Evolutionary conservation across 441 rosid genomes (phyloP), one percentile per base, ranked within the genome.

Genomic region (Euphorbia schlechtendalii): DNA sequence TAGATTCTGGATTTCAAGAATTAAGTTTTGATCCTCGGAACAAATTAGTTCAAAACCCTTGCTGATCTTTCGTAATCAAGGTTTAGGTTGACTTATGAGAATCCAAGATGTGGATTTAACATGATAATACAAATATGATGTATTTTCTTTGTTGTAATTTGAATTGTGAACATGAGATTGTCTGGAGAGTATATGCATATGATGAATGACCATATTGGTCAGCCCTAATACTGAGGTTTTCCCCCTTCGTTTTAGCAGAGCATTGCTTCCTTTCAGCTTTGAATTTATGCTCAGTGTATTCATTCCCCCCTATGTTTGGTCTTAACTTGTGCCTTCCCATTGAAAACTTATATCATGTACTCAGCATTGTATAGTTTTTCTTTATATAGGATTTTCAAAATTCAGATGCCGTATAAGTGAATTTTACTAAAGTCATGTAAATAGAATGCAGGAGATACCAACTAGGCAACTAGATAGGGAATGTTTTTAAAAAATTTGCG

Each of bases 41-140:
- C 12, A 61, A 64, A 36, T 61, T 61, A 53, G 71, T 55, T 61
- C 62, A 7, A 36, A 17, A n/a, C 0, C 13, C 0, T 10, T n/a
- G 36, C 38, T 38, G 18, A 59, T 18, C 20, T 15, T 32, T 46
- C 12, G 1, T 8, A 61, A 51, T 56, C 64, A 57, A 63, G 12
- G 24, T 15, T 8, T 11, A 64, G 25, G 43, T 69, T 69, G 59
- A 63, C 24, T 8, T 30, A 28, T 27, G 40, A 61, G 17, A 14
- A 45, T 45, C 15, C 32, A 25, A 15, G 56, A 21, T 21, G 10
- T 52, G 56, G 56, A 21, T 52, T 52, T 18, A n/a, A 52, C 56
- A 21, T 52, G 24, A 21, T 52, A n/a, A 20, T 52, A 22, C 10
- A 28, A 1, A 10, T 52, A 3, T 52, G 56, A 6, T 3, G 0